Conservation (phyloP, 371 early-diverging fungal species). For the Apophysomyces sp. region DNA sequence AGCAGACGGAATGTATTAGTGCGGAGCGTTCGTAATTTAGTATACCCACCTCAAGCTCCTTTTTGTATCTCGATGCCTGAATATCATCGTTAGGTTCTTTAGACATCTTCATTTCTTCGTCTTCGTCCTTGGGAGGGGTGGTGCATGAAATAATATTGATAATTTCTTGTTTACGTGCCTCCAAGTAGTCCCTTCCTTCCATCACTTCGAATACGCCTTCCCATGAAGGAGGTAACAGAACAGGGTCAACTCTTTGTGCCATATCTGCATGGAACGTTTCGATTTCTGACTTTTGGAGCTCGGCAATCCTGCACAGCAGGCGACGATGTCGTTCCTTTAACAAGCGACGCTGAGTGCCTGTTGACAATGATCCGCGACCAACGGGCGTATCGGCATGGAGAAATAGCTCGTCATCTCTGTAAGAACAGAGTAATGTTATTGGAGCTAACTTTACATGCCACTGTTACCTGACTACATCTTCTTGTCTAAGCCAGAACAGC, state of each 20-base stretch:
- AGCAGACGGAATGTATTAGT: neutral
- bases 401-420: neutral
- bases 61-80: neutral
- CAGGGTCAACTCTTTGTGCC: neutral
- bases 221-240: neutral
- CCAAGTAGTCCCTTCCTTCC: neutral
- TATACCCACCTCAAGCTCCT: neutral
- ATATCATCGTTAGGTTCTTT: neutral
- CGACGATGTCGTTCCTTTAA: neutral
- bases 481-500: neutral
- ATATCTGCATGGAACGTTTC: neutral
- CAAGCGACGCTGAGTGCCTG: neutral
- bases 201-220: neutral
- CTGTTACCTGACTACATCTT: neutral
- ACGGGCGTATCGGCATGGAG: neutral
- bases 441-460: neutral
- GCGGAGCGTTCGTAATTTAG: neutral
- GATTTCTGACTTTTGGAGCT: neutral
- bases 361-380: neutral
- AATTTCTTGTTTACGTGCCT: neutral
- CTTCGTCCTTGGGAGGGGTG: neutral
- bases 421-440: neutral
- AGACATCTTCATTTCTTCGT: neutral
- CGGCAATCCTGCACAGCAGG: neutral
- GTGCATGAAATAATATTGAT: neutral